phyloP scores from a whole-genome alignment of 192 early-diverging fungal species.

The Backusella liffmaniae region DNA sequence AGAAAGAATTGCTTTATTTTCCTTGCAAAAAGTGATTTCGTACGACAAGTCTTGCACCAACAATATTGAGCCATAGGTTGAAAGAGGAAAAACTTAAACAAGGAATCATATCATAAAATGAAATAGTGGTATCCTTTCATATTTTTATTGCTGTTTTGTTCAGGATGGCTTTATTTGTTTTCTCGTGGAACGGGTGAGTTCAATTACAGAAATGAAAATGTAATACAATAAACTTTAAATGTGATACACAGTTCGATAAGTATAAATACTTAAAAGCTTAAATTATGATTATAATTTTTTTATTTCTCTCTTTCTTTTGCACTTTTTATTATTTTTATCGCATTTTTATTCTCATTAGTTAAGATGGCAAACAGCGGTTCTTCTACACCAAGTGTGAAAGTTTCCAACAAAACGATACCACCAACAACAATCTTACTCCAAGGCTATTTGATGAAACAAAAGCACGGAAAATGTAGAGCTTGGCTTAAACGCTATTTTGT shows the following conservation, averaged over 20 bases:
- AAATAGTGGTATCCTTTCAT: background rate
- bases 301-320: background rate
- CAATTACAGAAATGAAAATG: background rate
- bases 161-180: background rate
- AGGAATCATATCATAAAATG: background rate
- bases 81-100: background rate
- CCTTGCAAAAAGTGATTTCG: background rate
- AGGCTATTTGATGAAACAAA: constrained; percentile 31
- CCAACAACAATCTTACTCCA: background rate
- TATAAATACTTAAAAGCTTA: background rate
- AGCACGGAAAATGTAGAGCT: constrained; percentile 22
- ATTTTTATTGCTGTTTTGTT: background rate
- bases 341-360: background rate
- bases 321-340: background rate
- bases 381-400: constrained; percentile 8
- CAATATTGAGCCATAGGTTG: background rate
- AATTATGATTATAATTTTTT: background rate
- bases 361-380: background rate
- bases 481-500: constrained; percentile 30
- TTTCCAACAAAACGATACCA: background rate
- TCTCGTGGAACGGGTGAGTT: background rate
- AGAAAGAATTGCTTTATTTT: background rate
- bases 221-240: background rate
- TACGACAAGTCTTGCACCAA: background rate
- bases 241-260: background rate